phyloP scores from a whole-genome alignment of 2,329 filamentous ascomycete species.

The Acephala macrosclerotiorum region DNA sequence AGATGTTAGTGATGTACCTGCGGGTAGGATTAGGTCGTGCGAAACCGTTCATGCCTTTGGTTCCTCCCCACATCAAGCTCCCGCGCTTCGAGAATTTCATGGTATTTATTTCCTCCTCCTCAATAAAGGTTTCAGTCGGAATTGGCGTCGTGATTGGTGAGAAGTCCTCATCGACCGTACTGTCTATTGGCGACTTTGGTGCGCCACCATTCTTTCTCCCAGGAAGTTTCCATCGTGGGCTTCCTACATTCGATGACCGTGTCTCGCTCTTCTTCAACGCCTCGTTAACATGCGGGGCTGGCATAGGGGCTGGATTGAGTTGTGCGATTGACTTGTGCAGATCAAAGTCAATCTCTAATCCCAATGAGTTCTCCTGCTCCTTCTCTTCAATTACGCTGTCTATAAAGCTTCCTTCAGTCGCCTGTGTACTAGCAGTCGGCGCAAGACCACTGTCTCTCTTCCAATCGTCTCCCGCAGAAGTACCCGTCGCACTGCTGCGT shows the following conservation, averaged over 20 bases:
- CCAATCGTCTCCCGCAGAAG: conserved; percentile 47
- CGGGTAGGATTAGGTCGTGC: conserved; percentile 33
- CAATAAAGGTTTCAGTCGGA: conserved; percentile 62
- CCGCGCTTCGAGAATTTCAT: conserved; percentile 69
- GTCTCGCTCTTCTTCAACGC: conserved; percentile 27
- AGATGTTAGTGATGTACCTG: conserved; percentile 31
- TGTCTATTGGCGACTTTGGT: neutral
- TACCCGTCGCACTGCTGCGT: conserved; percentile 6
- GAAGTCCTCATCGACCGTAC: conserved; percentile 47
- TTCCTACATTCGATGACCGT: neutral
- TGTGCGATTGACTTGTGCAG: conserved; percentile 1
- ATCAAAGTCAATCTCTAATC: conserved; percentile 38
- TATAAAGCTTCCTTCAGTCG: conserved; percentile 50
- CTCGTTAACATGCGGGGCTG: conserved; percentile 1
- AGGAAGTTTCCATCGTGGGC: conserved; percentile 14
- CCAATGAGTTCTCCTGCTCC: conserved; percentile 35
- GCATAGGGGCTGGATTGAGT: conserved; percentile 1
- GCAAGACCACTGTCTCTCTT: conserved; percentile 65
- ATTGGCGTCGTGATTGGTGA: conserved; percentile 63
- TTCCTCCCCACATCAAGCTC: conserved; percentile 66
- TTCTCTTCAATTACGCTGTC: conserved; percentile 9
- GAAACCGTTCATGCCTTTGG: conserved; percentile 44
- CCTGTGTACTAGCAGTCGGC: conserved; percentile 52
- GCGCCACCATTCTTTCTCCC: conserved; percentile 32
- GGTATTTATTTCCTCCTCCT: conserved; percentile 63